These are phyloP conservation scores for Coccomyxa sp. DNA, from an alignment of 139 green algal genomes.

Conservation along the genomic window DNA sequence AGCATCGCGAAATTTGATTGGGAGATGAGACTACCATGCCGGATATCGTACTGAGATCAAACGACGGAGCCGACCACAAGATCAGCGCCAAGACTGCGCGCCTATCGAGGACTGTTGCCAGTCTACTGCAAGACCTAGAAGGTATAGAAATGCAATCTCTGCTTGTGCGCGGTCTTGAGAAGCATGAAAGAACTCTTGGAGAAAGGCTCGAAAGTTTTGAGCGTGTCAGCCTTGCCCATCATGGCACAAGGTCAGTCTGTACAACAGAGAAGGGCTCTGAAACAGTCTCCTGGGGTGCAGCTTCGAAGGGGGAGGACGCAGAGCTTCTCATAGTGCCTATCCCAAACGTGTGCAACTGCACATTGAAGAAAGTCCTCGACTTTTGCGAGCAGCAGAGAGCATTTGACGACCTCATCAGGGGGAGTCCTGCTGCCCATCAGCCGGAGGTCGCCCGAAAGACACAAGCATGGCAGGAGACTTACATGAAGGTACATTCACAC, in stretches of 20 bases:
- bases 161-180: too few species aligned
- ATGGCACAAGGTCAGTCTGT: too few species aligned
- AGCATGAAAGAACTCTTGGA: too few species aligned
- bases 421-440: too few species aligned
- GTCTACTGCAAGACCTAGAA: conserved; percentile 11
- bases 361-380: conserved; percentile 18
- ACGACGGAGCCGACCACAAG: conserved; percentile 3
- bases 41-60: neutral
- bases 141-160: too few species aligned
- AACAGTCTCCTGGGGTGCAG: neutral
- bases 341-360: conserved; percentile 8
- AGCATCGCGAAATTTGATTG: too few species aligned
- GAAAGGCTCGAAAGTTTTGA: too few species aligned
- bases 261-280: neutral
- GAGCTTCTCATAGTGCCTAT: conserved; percentile 5
- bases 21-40: neutral
- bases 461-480: too few species aligned
- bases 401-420: neutral
- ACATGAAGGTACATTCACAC: too few species aligned
- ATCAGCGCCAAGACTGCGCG: neutral
- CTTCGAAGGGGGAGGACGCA: neutral
- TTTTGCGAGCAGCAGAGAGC: conserved; percentile 11
- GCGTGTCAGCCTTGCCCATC: too few species aligned
- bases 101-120: conserved; percentile 6
- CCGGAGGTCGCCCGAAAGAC: too few species aligned